These are phyloP conservation scores for Orobanche coerulescens DNA, from an alignment of 257 asterid genomes.

Conservation along the genomic window DNA sequence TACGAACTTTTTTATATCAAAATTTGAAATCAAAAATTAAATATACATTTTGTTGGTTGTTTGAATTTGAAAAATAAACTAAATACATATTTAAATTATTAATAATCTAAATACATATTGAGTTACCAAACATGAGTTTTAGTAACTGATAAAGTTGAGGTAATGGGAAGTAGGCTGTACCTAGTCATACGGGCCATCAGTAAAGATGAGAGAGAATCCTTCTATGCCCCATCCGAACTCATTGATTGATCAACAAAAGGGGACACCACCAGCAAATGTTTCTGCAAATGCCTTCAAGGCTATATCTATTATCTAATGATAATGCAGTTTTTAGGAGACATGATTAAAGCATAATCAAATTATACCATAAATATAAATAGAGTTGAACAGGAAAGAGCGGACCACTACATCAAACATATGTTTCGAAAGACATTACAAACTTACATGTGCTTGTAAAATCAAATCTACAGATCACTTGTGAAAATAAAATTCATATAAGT, in stretches of 20 bases:
- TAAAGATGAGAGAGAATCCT: constrained; percentile 24
- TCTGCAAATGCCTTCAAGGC: constrained; percentile 15
- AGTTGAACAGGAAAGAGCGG: background rate
- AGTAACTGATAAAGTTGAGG: too few species aligned
- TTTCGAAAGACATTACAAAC: background rate
- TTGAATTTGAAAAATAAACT: too few species aligned
- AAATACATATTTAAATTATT: too few species aligned
- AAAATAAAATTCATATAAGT: background rate
- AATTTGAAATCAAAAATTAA: too few species aligned
- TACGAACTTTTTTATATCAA: too few species aligned
- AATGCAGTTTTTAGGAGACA: constrained; percentile 18
- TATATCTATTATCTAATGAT: background rate
- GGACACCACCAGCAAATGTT: background rate
- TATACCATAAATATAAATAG: background rate
- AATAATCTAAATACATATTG: too few species aligned
- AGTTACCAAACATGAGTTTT: too few species aligned
- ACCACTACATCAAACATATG: background rate
- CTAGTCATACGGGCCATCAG: constrained; percentile 48
- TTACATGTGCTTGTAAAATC: background rate
- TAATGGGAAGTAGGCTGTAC: too few species aligned
- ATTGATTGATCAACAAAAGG: background rate
- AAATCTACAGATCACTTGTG: background rate
- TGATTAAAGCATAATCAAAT: constrained; percentile 3
- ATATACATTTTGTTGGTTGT: too few species aligned
- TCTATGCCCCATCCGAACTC: constrained; percentile 2